Percentiles rank a stretch among this genome's conserved stretches.
These are phyloP conservation scores for Salinomyces thailandicus DNA, from an alignment of 2,329 filamentous ascomycete species.

Conservation along the genomic window DNA sequence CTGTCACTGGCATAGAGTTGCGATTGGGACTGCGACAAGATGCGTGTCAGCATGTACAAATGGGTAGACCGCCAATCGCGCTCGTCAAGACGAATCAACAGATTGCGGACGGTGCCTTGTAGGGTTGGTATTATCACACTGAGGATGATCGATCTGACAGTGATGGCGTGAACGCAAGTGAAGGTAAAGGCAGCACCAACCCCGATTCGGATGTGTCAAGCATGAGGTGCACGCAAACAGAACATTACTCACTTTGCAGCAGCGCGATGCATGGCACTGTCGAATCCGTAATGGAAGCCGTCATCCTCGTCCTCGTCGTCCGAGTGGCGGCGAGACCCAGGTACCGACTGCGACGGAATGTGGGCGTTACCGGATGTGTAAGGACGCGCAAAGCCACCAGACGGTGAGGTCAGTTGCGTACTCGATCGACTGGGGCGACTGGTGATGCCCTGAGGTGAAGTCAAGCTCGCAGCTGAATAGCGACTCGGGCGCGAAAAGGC, in stretches of 20 bases:
- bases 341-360: conserved; percentile 73
- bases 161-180: no score
- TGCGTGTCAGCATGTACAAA: conserved; percentile 13
- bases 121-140: not conserved
- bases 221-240: not conserved
- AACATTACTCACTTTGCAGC: conserved; percentile 64
- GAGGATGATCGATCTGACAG: not conserved
- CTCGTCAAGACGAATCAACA: not conserved
- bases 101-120: not conserved
- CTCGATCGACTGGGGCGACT: conserved; percentile 61
- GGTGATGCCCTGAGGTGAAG: conserved; percentile 58
- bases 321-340: conserved; percentile 78
- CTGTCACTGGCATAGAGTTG: conserved; percentile 85
- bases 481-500: conserved; percentile 72
- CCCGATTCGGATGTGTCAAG: no score
- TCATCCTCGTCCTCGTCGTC: conserved; percentile 79
- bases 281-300: conserved; percentile 42
- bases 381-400: conserved; percentile 46
- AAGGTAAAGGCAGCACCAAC: no score
- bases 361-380: conserved; percentile 46
- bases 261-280: conserved; percentile 59
- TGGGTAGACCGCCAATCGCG: not conserved
- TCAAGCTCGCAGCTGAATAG: conserved; percentile 80
- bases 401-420: conserved; percentile 71
- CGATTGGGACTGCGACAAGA: conserved; percentile 57